Evolutionary conservation across 1,139 yeast species (phyloP), one percentile per base, ranked within the genome.

Genomic region (Debaryomycetaceae sp.): DNA sequence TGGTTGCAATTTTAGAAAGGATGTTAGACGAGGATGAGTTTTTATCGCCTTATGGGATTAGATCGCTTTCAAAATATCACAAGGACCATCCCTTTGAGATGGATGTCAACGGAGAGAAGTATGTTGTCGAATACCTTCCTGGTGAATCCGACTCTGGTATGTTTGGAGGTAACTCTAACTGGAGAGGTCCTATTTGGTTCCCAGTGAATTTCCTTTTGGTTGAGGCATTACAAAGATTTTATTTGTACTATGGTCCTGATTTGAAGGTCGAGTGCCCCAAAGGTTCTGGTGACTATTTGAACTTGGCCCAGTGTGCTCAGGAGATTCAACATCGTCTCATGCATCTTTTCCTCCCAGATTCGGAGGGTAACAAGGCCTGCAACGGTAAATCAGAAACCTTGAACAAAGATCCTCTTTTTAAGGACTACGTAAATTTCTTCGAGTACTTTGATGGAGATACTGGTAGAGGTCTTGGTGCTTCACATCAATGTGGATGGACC

Each of bases 161-260:
- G 81, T 91, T 91, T 76, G 98, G 98, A 45, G 98, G 98, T 53
- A 91, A 91, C 62, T 89, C 97, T 27, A 91, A 90, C 66, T 91
- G 98, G 98, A 78, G 98, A 66, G 98, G 98, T 5, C 97, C 98
- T n/a, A 89, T 91, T 58, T 91, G 98, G 98, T 89, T 91, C 74
- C 97, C 98, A 23, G 89, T 90, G 9, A 90, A 87, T 59, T 91
- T 91, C 66, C 71, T 91, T 52, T 72, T 91, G 42, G 90, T 90
- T 47, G 98, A 91, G 69, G 83, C 97, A 0, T 74, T 91, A 55
- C 96, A 91, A 65, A 77, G 97, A 57, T 90, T 89, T 63, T 90
- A 85, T 66, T 73, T 91, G 63, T 91, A 90, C 71, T 90, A 90
- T 62, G 98, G 98, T 14, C 84, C 93, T 20, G 84, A 79, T 40